Conservation (phyloP, 202 grass and related monocot species). For the Brachypodium distachyon region DNA sequence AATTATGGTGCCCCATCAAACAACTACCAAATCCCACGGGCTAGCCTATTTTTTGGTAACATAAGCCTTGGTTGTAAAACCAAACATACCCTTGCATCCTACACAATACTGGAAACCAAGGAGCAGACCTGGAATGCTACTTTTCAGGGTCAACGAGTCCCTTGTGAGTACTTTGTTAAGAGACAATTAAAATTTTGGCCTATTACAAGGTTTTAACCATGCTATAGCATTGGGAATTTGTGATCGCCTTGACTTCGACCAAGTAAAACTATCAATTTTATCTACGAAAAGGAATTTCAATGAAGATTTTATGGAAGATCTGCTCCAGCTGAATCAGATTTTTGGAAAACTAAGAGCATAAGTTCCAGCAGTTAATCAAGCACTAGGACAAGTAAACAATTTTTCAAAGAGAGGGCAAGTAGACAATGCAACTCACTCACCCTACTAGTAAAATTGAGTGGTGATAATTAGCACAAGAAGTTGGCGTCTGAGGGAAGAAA, state of each 20-base stretch:
- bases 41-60: too few relatives aligned
- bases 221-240: neutral
- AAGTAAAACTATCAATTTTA: neutral
- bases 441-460: neutral
- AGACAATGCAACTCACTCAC: too few relatives aligned
- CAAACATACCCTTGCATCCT: conserved; percentile 10
- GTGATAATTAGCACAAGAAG: neutral
- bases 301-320: neutral
- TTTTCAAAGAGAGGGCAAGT: too few relatives aligned
- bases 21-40: too few relatives aligned
- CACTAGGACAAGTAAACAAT: neutral
- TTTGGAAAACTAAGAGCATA: neutral
- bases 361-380: neutral
- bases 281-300: neutral
- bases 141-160: neutral
- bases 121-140: neutral
- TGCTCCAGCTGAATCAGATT: neutral
- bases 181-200: neutral
- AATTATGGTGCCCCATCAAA: too few relatives aligned
- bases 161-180: neutral
- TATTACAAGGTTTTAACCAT: neutral
- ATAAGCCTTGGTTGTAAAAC: too few relatives aligned
- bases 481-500: neutral
- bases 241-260: neutral
- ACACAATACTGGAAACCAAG: neutral